Evolutionary conservation across 1,284 basidiomycete species (phyloP), one percentile per base, ranked within the genome.

Genomic region (Fistulina hepatica): DNA sequence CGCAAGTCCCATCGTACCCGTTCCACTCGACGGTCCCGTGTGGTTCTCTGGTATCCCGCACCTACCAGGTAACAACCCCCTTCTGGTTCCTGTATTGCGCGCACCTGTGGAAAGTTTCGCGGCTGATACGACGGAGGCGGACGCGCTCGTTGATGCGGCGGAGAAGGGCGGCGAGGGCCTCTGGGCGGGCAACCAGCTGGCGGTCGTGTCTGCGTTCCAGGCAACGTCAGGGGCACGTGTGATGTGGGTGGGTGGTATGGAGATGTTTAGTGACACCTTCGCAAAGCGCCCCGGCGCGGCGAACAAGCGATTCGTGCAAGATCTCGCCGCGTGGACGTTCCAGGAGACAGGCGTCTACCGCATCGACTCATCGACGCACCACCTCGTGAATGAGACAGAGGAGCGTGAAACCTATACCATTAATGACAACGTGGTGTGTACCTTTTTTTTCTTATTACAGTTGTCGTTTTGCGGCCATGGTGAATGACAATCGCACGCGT

Each of bases 161-260:
- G 80, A 78, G 42, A 83, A 71, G 55, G 74, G 67, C 40, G 83
- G 76, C 7, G 81, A 86, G 57, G 71, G 79, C 43, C 61, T 81
- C 41, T 88, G 83, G 71, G 82, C 82, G 0, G 91, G 90, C 4
- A 75, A 73, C 44, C 70, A 73, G 24, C 66, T 90, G 28, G 67
- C 72, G 20, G 65, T 97, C 25, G 88, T 91, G 31, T 83, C 81
- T 3, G 93, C 88, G 5, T 86, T 97, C 69, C 94, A 98, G 62
- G 76, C 89, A 1, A 62, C 69, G 17, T 73, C 75, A 42, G 89
- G 84, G 48, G 80, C 81, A 0, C 69, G 93, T 8, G 76, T 81
- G 17, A 74, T 80, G 2, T 95, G 90, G 63, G 68, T 84, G 3
- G 94, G 93, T 7, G 80, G 86, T 23, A 67, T 80, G 2, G 81